A percentile compares a stretch with the other conserved stretches of the same genome.
Evolutionary conservation across 2,329 filamentous ascomycete genomes (phyloP).

Genomic region (Penicillium glabrum): DNA sequence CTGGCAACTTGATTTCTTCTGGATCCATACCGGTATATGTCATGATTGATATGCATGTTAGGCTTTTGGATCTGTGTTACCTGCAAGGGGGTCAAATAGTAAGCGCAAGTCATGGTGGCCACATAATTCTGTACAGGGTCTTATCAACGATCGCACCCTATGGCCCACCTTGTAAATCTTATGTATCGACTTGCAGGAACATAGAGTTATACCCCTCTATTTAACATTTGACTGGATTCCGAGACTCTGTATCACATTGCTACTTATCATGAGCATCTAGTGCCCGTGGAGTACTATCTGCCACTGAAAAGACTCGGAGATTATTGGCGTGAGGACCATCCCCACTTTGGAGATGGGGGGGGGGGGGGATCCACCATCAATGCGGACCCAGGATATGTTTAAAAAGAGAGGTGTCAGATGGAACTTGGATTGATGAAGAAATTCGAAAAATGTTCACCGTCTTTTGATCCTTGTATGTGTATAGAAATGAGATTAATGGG

Average conservation of each 20-base stretch:
- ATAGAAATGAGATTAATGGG: too few species aligned
- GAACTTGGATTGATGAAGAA: not conserved
- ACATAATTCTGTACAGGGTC: not conserved
- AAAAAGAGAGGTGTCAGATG: not conserved
- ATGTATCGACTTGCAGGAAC: not conserved
- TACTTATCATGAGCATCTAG: not conserved
- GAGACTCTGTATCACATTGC: not conserved
- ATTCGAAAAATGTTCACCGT: not conserved
- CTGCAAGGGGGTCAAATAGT: not conserved
- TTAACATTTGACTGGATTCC: not conserved
- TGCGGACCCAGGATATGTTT: not conserved
- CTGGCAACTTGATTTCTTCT: not conserved
- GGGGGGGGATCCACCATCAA: not conserved
- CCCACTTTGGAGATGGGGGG: not conserved
- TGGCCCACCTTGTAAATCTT: not conserved
- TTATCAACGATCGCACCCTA: not conserved
- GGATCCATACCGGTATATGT: not conserved
- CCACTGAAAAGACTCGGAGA: not conserved
- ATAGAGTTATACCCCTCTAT: not conserved
- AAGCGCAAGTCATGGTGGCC: not conserved
- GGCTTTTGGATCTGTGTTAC: not conserved
- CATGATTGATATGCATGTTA: not conserved
- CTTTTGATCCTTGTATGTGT: not conserved
- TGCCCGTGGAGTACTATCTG: not conserved
- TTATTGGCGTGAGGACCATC: not conserved